Conservation (phyloP, 345 rosid genomes). For the Gynandropsis gynandra region DNA sequence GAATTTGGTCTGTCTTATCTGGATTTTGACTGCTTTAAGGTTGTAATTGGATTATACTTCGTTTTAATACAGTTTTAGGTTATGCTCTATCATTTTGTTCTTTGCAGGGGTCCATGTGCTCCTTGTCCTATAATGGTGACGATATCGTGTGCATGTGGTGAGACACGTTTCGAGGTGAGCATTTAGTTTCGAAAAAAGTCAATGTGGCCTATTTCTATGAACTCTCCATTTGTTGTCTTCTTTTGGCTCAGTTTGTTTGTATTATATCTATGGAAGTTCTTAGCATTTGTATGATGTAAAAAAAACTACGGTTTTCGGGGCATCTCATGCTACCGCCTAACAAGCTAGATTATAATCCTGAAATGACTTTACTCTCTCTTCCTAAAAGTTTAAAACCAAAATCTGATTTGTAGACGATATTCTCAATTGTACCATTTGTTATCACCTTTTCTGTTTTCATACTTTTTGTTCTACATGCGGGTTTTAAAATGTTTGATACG, state of each 20-base stretch:
- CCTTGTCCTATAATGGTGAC: slow-evolving; percentile 91
- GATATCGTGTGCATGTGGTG: slow-evolving; percentile 80
- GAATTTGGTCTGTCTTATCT: neutral
- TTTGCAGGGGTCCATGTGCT: slow-evolving; percentile 85
- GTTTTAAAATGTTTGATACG: slow-evolving; percentile 5
- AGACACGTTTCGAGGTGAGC: slow-evolving; percentile 78
- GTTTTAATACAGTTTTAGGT: no score
- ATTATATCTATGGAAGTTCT: slow-evolving; percentile 2
- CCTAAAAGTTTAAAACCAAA: neutral
- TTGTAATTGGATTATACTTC: slow-evolving; percentile 2
- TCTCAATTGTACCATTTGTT: neutral
- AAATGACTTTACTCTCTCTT: neutral
- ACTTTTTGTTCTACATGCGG: no score
- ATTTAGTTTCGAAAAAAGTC: slow-evolving; percentile 15
- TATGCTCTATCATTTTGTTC: slow-evolving; percentile 14
- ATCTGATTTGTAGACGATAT: neutral
- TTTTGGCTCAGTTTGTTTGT: neutral
- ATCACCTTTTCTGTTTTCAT: neutral
- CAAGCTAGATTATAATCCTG: slow-evolving; percentile 3
- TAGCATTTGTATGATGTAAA: neutral
- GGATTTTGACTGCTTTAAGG: slow-evolving; percentile 1
- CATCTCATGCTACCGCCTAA: neutral
- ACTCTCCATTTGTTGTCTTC: slow-evolving; percentile 4
- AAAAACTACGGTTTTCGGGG: neutral
- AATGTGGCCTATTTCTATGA: slow-evolving; percentile 1